Base-by-base conservation (phyloP, 805 yeast species). In the Lachancea waltii region DNA sequence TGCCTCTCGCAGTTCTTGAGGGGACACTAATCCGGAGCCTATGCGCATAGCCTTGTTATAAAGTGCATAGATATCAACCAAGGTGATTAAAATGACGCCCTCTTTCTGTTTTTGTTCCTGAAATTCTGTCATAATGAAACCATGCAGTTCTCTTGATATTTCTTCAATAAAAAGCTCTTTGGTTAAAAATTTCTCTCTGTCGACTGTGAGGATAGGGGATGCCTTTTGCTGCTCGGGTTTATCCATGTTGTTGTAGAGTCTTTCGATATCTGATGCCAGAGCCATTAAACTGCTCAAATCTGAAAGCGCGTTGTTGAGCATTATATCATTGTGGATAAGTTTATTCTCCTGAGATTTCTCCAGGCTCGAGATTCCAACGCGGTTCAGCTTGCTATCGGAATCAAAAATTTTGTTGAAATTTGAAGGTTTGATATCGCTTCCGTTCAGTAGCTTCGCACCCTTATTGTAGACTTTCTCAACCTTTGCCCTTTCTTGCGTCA, bases 251-350 rank as follows among this genome's bases (percentile, higher is more conserved):
- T 61, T 58, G 16, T 72, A 80, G 20, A 87, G 58, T 25, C 66
- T 62, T 16, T 81, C 73, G 35, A 89, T 70, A 42, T 86, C 89
- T 46, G 75, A 75, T 2, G 89, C 94, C 48, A 83, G 74, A n/a
- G 75, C 69, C 79, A 85, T 80, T 36, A 87, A 64, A 30, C 79
- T 79, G 44, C 82, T 80, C 32, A 89, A 62, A 57, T 86, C 96
- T 30, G 77, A 80, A 27, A 89, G 61, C 0, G 96, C 86, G 30
- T 72, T 71, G 24, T 73, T 73, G 40, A 89, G 62, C 1, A 87
- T 68, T 13, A 68, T 54, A 33, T 81, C 81, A 48, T 79, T 82
- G 31, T 73, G 72, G 37, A 69, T 64, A 8, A 81, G 65, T 44
- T 73, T 72, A 30, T 66, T 62, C 36, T 74, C 79, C 35, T 79